Evolutionary conservation across 2,329 filamentous ascomycete species (phyloP).

Genomic region (Stachybotrys chartarum): DNA sequence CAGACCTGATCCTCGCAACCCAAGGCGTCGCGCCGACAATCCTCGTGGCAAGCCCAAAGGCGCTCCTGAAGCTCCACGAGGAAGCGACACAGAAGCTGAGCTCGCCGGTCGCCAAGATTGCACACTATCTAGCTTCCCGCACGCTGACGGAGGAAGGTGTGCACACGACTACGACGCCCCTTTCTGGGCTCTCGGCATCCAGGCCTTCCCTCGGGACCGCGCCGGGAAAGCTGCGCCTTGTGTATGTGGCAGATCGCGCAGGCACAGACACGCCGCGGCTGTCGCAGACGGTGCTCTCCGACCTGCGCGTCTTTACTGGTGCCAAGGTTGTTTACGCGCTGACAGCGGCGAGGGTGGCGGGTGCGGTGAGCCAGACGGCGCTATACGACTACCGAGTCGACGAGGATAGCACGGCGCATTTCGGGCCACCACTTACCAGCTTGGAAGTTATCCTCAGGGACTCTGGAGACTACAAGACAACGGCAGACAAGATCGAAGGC

Average conservation of each 20-base stretch:
- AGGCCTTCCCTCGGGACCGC: constrained; percentile 52
- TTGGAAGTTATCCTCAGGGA: constrained; percentile 72
- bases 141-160: constrained; percentile 62
- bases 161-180: constrained; percentile 50
- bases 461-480: constrained; percentile 51
- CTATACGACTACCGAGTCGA: constrained; percentile 75
- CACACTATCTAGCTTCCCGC: constrained; percentile 66
- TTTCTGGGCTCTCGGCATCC: constrained; percentile 45
- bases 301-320: constrained; percentile 73
- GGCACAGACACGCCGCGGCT: constrained; percentile 57
- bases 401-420: constrained; percentile 47
- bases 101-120: constrained; percentile 56
- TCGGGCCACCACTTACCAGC: constrained; percentile 73
- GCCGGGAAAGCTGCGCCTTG: constrained; percentile 69
- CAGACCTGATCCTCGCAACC: constrained; percentile 67
- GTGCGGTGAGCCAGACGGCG: constrained; percentile 79
- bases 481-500: constrained; percentile 54
- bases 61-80: constrained; percentile 60
- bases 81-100: constrained; percentile 53
- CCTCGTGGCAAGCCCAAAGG: constrained; percentile 68
- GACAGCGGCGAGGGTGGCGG: constrained; percentile 75
- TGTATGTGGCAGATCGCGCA: constrained; percentile 71
- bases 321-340: constrained; percentile 81
- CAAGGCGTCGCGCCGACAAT: constrained; percentile 74
- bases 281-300: constrained; percentile 63